Conservation (phyloP, 306 rosid genomes). For the Lathyrus aphaca region DNA sequence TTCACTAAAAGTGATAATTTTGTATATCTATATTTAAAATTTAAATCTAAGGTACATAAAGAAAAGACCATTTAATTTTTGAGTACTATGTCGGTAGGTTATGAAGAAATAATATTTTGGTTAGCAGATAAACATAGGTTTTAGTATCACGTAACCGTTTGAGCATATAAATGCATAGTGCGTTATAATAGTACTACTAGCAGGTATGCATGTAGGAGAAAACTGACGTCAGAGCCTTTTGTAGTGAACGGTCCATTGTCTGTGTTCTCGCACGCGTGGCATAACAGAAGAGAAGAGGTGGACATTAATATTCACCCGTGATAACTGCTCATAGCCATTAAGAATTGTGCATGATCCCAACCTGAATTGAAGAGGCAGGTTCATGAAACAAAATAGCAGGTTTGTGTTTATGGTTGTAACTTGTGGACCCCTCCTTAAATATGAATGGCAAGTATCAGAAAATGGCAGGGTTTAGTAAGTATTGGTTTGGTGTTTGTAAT, state of each 20-base stretch:
- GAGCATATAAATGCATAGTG: no score
- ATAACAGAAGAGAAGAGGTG: neutral
- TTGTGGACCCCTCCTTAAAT: conserved; percentile 21
- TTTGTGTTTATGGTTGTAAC: conserved; percentile 14
- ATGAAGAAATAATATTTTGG: no score
- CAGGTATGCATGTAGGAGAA: no score
- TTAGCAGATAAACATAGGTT: no score
- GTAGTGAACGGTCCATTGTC: conserved; percentile 20
- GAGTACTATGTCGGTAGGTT: no score
- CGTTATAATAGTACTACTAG: no score
- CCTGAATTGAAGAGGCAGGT: conserved; percentile 20
- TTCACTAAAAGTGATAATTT: no score
- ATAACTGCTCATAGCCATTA: no score
- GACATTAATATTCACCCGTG: conserved; percentile 41
- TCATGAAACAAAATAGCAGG: neutral
- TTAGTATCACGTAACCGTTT: no score
- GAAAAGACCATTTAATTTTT: no score
- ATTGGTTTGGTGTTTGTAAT: conserved; percentile 34
- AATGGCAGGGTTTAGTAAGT: conserved; percentile 37
- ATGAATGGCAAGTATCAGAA: conserved; percentile 11
- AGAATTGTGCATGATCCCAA: conserved; percentile 2
- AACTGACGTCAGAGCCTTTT: conserved; percentile 16
- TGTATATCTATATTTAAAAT: no score
- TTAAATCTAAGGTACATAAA: no score
- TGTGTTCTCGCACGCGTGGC: conserved; percentile 39